These are phyloP conservation scores for Gyromitra esculenta DNA, from an alignment of 2,329 filamentous ascomycete species.

Conservation along the genomic window DNA sequence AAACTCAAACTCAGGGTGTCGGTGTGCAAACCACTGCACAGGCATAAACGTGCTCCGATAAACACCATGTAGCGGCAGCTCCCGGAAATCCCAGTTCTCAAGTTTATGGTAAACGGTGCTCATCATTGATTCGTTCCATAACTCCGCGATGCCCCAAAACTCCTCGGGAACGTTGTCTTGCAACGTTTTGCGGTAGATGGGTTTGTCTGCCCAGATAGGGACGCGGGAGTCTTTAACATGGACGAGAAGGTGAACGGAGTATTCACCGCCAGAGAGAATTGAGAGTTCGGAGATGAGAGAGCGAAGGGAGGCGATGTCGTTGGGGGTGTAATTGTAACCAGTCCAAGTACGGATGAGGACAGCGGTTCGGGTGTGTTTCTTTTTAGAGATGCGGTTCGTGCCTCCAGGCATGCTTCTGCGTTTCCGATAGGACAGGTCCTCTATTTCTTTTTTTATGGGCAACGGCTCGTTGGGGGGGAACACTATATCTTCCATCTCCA, in stretches of 20 bases:
- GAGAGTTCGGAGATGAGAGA: conserved; percentile 84
- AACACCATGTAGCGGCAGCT: conserved; percentile 85
- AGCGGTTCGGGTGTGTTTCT: conserved; percentile 69
- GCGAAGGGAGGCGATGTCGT: conserved; percentile 83
- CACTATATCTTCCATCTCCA: conserved; percentile 19
- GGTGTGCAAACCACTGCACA: conserved; percentile 89
- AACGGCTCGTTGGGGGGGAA: neutral
- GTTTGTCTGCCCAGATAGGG: conserved; percentile 80
- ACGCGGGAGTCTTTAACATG: conserved; percentile 81
- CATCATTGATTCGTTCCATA: conserved; percentile 97
- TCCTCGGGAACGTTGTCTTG: conserved; percentile 78
- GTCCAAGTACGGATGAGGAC: conserved; percentile 85
- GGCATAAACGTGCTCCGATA: conserved; percentile 95
- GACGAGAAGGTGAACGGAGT: conserved; percentile 84
- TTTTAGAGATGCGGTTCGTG: conserved; percentile 8
- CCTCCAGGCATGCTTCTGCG: conserved; percentile 32
- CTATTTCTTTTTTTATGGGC: neutral
- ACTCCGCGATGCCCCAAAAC: conserved; percentile 85
- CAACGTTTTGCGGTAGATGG: conserved; percentile 73
- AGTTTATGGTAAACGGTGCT: conserved; percentile 86
- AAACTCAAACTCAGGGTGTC: conserved; percentile 87
- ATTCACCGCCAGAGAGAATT: conserved; percentile 83
- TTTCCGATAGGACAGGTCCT: neutral
- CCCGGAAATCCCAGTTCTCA: conserved; percentile 70
- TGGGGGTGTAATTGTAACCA: conserved; percentile 78